Percentiles rank a stretch among this genome's conserved stretches.
Evolutionary conservation across 1,284 basidiomycete species (phyloP).

Genomic region (Xerocomus nothofagi): DNA sequence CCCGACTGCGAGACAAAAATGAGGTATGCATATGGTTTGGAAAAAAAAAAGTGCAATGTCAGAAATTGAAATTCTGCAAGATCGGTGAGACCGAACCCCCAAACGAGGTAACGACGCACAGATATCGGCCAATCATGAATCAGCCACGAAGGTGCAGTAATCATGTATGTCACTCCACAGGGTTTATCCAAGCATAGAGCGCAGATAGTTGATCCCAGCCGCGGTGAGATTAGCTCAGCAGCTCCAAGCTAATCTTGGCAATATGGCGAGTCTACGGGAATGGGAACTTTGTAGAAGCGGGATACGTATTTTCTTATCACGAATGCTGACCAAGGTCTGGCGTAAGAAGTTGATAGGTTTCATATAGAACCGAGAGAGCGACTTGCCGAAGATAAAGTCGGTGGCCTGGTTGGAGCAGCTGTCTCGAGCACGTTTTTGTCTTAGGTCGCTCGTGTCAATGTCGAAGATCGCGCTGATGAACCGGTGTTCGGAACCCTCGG

Average conservation of each 20-base stretch:
- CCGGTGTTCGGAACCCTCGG: background rate
- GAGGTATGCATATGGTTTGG: background rate
- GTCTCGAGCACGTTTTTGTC: background rate
- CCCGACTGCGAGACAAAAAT: background rate
- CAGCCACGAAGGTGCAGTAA: background rate
- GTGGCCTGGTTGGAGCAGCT: background rate
- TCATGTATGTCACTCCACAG: constrained; percentile 1
- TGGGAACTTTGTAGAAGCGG: background rate
- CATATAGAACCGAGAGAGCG: background rate
- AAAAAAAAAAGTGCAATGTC: background rate
- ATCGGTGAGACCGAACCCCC: background rate
- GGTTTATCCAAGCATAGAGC: background rate
- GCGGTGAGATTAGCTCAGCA: background rate
- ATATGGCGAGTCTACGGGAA: background rate
- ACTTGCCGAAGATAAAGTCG: background rate
- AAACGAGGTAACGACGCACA: background rate
- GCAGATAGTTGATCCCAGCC: background rate
- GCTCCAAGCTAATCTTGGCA: background rate
- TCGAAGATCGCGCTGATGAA: background rate
- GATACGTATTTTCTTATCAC: background rate
- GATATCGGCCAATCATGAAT: background rate
- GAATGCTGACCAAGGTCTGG: background rate
- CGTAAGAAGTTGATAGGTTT: background rate
- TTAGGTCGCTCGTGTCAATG: background rate
- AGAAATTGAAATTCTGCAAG: background rate